Evolutionary conservation across 129 eudicot species (phyloP), one percentile per base, ranked within the genome.

Genomic region (Deinandra increscens): DNA sequence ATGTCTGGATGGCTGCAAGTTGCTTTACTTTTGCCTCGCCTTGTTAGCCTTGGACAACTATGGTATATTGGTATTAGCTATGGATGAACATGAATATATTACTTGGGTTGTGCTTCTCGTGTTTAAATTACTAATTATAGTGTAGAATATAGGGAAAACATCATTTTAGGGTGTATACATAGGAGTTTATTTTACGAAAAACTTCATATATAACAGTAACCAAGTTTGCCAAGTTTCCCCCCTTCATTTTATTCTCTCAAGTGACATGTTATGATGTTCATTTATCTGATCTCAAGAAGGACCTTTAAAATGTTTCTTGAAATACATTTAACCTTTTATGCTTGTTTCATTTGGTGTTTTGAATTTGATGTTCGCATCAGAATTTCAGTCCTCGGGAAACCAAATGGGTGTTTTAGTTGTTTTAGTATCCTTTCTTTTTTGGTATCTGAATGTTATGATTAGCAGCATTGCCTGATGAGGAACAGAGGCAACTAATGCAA

Each of bases 351-450:
- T 36, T 73, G 61, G 61, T 61, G 53, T 22, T 37, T 49, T 48
- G 62, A 48, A 68, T 61, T 49, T 36, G 51, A 62, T 48, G 51
- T 22, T 42, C 44, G 42, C 45, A 42, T 58, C 38, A 69, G n/a
- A 12, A 23, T 19, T 37, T 14, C n/a, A 6, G 38, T 31, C 75
- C 15, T 42, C 29, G 56, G 10, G 39, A 55, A 26, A 6, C 41
- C 9, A 44, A 11, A 18, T 60, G 9, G 69, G 60, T 48, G 26
- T 9, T 15, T 20, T 18, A 45, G 18, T 12, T 1, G 10, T 7
- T 7, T 64, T 9, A 39, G 13, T n/a, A 11, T 41, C 69, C 18
- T 31, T 34, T 66, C 10, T 69, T 69, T 7, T 31, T 48, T 34
- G 41, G 41, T 45, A 44, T 48, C 44, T 41, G 67, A 9, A 41